A percentile compares a stretch with the other conserved stretches of the same genome.
Conservation (phyloP, 495 filamentous ascomycete genomes). For the Neurospora tetraspora region DNA sequence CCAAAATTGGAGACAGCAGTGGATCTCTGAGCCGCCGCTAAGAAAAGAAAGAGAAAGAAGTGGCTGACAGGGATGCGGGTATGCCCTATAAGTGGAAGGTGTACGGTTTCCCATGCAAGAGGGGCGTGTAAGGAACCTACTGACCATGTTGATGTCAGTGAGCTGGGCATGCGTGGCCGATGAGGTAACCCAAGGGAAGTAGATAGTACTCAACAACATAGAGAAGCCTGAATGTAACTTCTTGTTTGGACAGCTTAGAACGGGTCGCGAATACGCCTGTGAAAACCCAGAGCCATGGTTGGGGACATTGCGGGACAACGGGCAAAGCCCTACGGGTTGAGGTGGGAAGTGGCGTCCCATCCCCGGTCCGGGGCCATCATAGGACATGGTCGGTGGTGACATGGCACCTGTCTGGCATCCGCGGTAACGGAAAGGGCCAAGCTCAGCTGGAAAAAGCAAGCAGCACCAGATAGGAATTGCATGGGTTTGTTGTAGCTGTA, state of each 20-base stretch:
- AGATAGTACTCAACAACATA: neutral
- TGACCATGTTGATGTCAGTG: neutral
- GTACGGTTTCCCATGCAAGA: neutral
- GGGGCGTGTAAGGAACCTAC: neutral
- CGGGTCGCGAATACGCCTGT: neutral
- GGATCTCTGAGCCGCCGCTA: neutral
- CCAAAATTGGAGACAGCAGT: neutral
- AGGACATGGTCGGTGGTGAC: neutral
- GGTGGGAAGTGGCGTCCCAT: neutral
- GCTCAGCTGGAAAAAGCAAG: neutral
- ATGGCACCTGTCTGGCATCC: neutral
- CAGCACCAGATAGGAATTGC: neutral
- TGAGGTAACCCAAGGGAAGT: neutral
- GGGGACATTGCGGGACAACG: neutral
- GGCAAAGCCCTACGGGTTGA: neutral
- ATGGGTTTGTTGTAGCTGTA: neutral
- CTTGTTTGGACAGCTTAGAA: neutral
- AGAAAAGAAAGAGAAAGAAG: neutral
- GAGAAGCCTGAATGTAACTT: neutral
- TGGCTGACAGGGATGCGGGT: neutral
- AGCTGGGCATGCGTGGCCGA: neutral
- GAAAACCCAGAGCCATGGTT: neutral
- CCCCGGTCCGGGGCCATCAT: neutral
- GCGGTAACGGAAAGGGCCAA: neutral
- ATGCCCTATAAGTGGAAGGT: neutral